phyloP scores from a whole-genome alignment of 106 monocot species.

The Allium cepa region DNA sequence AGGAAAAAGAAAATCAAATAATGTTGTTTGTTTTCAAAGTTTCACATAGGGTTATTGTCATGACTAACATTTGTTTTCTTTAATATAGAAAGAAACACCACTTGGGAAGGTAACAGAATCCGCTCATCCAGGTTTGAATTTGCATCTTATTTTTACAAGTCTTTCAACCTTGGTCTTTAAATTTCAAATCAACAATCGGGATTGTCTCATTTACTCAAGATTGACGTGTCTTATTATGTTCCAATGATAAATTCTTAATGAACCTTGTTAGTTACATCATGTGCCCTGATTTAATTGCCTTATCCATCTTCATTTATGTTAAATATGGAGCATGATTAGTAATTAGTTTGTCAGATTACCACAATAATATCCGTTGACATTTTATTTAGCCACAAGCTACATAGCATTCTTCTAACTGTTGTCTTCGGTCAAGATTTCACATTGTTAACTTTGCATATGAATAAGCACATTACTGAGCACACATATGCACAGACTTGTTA shows the following conservation, averaged over 20 bases:
- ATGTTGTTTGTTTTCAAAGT: not conserved
- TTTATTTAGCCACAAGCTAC: too few relatives aligned
- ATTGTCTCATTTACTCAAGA: not conserved
- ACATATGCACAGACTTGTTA: too few relatives aligned
- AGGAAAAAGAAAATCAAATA: not conserved
- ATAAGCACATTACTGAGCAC: too few relatives aligned
- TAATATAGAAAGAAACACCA: conserved; percentile 77
- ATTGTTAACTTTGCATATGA: too few relatives aligned
- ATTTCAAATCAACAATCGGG: not conserved
- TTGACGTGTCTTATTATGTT: not conserved
- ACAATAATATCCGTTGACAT: too few relatives aligned
- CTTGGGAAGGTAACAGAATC: conserved; percentile 66
- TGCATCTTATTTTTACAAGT: not conserved
- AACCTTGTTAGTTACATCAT: not conserved
- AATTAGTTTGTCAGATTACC: too few relatives aligned
- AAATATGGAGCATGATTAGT: too few relatives aligned
- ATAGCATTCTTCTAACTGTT: too few relatives aligned
- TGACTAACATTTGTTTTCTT: not conserved
- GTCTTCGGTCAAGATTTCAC: too few relatives aligned
- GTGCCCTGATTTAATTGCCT: not conserved
- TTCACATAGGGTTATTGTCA: not conserved
- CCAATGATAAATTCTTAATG: not conserved
- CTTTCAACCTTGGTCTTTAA: not conserved
- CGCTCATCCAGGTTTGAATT: conserved; percentile 77
- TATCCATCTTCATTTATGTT: not conserved